Conservation (phyloP, 305 asterid species). For the Fraxinus dipetala region DNA sequence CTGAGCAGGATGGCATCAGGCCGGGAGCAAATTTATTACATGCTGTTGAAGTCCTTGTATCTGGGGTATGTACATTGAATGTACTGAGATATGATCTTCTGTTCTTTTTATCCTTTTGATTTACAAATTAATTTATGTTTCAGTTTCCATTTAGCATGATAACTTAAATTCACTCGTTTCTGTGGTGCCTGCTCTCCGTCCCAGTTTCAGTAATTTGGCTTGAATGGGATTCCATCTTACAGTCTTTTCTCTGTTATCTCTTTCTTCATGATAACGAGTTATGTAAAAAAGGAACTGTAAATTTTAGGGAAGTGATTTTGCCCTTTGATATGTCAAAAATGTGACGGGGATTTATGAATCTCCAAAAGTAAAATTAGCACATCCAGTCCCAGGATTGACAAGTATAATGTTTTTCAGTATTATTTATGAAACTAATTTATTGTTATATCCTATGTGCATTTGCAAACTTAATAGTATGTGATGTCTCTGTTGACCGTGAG, state of each 20-base stretch:
- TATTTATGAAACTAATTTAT: constrained; percentile 12
- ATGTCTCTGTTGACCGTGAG: constrained; percentile 13
- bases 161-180: constrained; percentile 11
- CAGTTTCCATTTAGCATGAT: constrained; percentile 1
- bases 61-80: constrained; percentile 65
- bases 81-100: constrained; percentile 15
- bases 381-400: constrained; percentile 21
- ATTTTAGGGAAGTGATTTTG: constrained; percentile 4
- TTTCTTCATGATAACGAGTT: constrained; percentile 7
- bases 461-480: constrained; percentile 6
- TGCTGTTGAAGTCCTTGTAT: constrained; percentile 95
- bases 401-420: neutral
- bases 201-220: neutral
- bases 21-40: constrained; percentile 91
- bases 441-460: constrained; percentile 1
- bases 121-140: constrained; percentile 10
- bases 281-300: neutral
- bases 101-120: constrained; percentile 12
- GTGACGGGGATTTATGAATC: neutral
- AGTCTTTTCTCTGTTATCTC: constrained; percentile 12
- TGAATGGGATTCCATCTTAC: constrained; percentile 13
- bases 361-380: constrained; percentile 8
- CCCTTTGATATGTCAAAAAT: neutral
- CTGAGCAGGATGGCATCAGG: constrained; percentile 74
- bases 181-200: constrained; percentile 11